A percentile compares a stretch with the other conserved stretches of the same genome.
These are phyloP conservation scores for Amanita pallidorosea DNA, from an alignment of 768 basidiomycete genomes.

Conservation along the genomic window DNA sequence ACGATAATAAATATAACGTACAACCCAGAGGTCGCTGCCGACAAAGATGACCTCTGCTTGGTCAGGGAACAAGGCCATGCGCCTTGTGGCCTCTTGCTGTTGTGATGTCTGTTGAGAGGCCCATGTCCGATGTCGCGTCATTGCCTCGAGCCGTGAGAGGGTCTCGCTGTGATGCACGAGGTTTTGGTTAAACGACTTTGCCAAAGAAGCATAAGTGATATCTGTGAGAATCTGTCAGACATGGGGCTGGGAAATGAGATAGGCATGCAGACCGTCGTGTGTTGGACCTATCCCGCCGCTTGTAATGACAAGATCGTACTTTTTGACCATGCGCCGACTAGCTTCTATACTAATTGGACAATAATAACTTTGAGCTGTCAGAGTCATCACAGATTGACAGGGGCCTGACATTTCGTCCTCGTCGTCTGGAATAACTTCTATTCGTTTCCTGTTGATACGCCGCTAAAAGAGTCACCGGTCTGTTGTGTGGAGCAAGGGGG, in stretches of 20 bases:
- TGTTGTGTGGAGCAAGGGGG: neutral
- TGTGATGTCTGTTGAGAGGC: conserved; percentile 55
- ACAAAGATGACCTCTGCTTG: conserved; percentile 74
- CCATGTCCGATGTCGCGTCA: conserved; percentile 46
- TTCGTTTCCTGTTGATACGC: conserved; percentile 50
- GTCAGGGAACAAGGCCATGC: conserved; percentile 89
- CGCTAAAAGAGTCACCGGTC: conserved; percentile 17
- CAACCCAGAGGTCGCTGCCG: conserved; percentile 77
- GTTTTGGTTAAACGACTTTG: conserved; percentile 67
- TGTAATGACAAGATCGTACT: conserved; percentile 86
- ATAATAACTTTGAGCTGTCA: neutral
- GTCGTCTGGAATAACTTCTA: conserved; percentile 88
- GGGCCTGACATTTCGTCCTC: conserved; percentile 74
- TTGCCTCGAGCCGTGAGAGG: conserved; percentile 56
- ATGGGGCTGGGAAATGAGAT: neutral
- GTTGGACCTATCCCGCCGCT: conserved; percentile 90
- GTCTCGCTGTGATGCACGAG: conserved; percentile 75
- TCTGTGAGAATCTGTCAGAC: conserved; percentile 28
- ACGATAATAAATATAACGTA: conserved; percentile 24
- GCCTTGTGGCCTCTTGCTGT: conserved; percentile 62
- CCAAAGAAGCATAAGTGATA: conserved; percentile 84
- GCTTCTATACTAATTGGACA: conserved; percentile 58
- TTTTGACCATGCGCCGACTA: conserved; percentile 64
- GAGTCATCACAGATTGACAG: neutral
- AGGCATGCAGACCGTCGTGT: conserved; percentile 56